Evolutionary conservation across 352 stramenopile genomes (phyloP).

Genomic region (Pelagophyceae sp.): DNA sequence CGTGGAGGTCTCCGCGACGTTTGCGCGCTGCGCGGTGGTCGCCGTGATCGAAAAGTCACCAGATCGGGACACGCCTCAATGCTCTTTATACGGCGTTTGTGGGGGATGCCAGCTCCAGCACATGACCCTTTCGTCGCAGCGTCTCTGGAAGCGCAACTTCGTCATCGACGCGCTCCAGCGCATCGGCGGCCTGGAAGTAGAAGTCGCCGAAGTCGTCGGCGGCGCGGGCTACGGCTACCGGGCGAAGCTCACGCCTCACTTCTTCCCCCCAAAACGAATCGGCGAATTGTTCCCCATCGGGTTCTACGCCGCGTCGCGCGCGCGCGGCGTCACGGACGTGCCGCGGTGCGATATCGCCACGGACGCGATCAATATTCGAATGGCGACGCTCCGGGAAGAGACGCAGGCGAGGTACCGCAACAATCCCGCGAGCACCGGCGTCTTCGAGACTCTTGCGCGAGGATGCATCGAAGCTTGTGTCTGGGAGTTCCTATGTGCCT

Average conservation of each 20-base stretch:
- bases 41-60: conserved; percentile 54
- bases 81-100: conserved; percentile 54
- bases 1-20: conserved; percentile 59
- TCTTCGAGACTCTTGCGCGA: no score
- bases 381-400: conserved; percentile 32
- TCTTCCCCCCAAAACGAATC: conserved; percentile 54
- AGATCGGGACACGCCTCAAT: conserved; percentile 50
- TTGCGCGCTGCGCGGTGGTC: conserved; percentile 63
- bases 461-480: no score
- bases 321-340: conserved; percentile 58
- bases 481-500: no score
- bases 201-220: conserved; percentile 53
- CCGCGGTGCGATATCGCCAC: conserved; percentile 65
- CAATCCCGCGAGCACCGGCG: no score
- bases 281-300: conserved; percentile 22
- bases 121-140: conserved; percentile 54
- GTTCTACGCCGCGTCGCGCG: conserved; percentile 47
- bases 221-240: conserved; percentile 57
- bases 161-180: conserved; percentile 50
- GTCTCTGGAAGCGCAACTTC: conserved; percentile 53
- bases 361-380: conserved; percentile 55
- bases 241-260: conserved; percentile 60
- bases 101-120: conserved; percentile 78
- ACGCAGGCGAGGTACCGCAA: conserved; percentile 26
- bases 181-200: conserved; percentile 38